Base-by-base conservation (phyloP, 257 asterid genomes). In the Gardenia jasminoides region DNA sequence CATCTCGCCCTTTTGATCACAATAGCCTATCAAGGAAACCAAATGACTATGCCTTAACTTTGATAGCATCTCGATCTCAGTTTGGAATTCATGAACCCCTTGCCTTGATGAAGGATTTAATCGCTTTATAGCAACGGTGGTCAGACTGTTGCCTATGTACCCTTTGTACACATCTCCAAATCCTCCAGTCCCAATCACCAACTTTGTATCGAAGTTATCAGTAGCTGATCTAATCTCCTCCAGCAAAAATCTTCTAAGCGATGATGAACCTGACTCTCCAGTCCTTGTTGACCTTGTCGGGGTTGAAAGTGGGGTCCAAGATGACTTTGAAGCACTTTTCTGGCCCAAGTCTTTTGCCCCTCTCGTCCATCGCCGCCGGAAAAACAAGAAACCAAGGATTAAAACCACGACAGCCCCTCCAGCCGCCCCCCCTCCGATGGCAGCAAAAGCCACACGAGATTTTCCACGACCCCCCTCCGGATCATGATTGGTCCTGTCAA, bases 21-120 rank as follows among this genome's bases (percentile, higher is more conserved):
- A 89, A 67, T 92, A 90, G 36, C 97, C 96, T 52, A 92, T 89
- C 31, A 92, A 78, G 1, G 96, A 87, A 3, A 92, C 97, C 15
- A 92, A 50, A 78, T 92, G 94, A 16, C 80, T 52, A 87, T 92
- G 92, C 28, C 97, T 76, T 2, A 90, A 85, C 67, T 86, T 88
- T 0, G 96, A 92, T 9, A 92, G 46, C 93, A 86, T 87, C 47
- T 84, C 81, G 82, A 92, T 92, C 71, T 92, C 97, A 0, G 97
- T 92, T 46, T 85, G 52, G 64, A 92, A 92, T 59, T 92, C 97
- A 16, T 54, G 86, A 24, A 62, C 86, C 7, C 97, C 94, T 68
- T 90, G 94, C 1, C 72, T 85, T 2, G 95, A 90, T 0, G 88
- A 81, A 0, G 92, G 61, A 69, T 89, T 82, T 67, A 86, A 79